Evolutionary conservation across 352 stramenopile genomes (phyloP).

Genomic region (Globisporangium radiosum): DNA sequence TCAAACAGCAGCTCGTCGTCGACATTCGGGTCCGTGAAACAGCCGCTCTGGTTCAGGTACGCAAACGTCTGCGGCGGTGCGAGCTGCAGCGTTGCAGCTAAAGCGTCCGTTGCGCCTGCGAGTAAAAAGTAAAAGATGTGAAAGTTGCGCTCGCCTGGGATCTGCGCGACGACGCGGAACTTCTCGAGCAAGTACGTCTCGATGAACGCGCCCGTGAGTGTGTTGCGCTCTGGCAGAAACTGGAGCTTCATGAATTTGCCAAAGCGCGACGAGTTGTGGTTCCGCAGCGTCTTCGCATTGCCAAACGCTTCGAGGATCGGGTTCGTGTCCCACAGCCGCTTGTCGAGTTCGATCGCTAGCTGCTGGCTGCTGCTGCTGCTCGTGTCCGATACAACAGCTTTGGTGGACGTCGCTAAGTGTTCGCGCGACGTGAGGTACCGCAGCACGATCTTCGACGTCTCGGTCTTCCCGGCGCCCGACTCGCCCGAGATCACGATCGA

Average conservation of each 20-base stretch:
- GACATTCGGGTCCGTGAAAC: constrained; percentile 74
- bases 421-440: constrained; percentile 81
- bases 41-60: constrained; percentile 87
- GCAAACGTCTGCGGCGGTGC: constrained; percentile 47
- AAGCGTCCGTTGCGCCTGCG: constrained; percentile 54
- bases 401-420: constrained; percentile 47
- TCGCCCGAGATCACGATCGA: constrained; percentile 87
- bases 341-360: constrained; percentile 75
- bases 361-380: constrained; percentile 29
- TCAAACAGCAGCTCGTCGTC: constrained; percentile 86
- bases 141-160: constrained; percentile 85
- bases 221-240: constrained; percentile 69
- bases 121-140: constrained; percentile 91
- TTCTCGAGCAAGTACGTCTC: constrained; percentile 89
- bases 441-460: constrained; percentile 88
- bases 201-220: constrained; percentile 73
- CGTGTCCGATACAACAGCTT: constrained; percentile 9
- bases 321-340: constrained; percentile 85
- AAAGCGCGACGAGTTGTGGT: constrained; percentile 86
- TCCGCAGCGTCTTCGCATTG: constrained; percentile 85
- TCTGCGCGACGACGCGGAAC: constrained; percentile 85
- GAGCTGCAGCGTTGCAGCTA: constrained; percentile 55
- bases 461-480: constrained; percentile 82
- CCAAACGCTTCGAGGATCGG: constrained; percentile 85
- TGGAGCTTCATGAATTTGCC: constrained; percentile 90